A percentile compares a stretch with the other conserved stretches of the same genome.
Conservation (phyloP, 352 stramenopile species). For the Phytophthora citricola region DNA sequence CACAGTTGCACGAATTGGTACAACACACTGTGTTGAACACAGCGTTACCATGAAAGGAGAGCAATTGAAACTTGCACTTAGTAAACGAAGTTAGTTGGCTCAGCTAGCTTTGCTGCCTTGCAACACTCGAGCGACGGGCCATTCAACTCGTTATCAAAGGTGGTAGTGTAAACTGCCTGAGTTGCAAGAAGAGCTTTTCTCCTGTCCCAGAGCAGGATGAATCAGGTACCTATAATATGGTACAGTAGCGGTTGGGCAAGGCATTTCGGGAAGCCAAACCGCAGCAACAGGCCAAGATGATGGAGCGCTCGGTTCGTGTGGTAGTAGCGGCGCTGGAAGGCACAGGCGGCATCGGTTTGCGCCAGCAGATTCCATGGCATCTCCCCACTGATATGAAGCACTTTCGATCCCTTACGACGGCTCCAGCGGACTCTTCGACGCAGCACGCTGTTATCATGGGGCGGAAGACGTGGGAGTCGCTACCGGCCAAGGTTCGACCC, state of each 20-base stretch:
- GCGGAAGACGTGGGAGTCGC: constrained; percentile 99
- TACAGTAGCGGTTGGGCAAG: constrained; percentile 7
- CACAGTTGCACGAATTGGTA: not conserved
- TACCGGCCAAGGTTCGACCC: constrained; percentile 96
- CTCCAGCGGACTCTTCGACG: constrained; percentile 13
- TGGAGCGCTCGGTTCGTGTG: constrained; percentile 63
- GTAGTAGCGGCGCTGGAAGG: constrained; percentile 90
- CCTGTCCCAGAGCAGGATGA: not conserved
- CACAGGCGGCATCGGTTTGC: constrained; percentile 88
- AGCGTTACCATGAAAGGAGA: no score
- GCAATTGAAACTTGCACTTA: no score
- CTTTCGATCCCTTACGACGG: constrained; percentile 95
- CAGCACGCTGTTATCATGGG: constrained; percentile 99
- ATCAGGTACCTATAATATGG: not conserved
- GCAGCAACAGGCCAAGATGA: constrained; percentile 14
- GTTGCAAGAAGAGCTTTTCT: not conserved
- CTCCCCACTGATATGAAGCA: constrained; percentile 96
- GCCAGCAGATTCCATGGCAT: constrained; percentile 94
- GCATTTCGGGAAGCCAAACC: not conserved
- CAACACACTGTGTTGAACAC: no score
- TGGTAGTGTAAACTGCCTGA: not conserved
- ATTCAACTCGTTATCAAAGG: no score
- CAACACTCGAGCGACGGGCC: not conserved
- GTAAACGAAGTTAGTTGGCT: no score
- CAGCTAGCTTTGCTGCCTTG: no score